A percentile compares a stretch with the other conserved stretches of the same genome.
phyloP scores from a whole-genome alignment of 257 asterid genomes.

The Solanum virginianum region DNA sequence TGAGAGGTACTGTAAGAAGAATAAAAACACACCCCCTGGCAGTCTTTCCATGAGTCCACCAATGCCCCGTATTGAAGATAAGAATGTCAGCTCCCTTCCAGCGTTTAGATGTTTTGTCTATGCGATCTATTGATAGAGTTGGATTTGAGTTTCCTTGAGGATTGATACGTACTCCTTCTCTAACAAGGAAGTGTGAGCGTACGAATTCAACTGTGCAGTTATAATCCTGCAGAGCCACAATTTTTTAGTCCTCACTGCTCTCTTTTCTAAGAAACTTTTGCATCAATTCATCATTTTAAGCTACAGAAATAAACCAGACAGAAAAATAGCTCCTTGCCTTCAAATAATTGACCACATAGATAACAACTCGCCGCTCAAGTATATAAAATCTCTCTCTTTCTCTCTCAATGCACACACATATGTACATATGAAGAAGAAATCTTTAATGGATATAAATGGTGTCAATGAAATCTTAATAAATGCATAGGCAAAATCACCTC shows the following conservation, averaged over 20 bases:
- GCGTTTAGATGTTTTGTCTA: conserved; percentile 70
- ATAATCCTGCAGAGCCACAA: conserved; percentile 52
- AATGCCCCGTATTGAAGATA: conserved; percentile 86
- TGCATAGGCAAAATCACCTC: conserved; percentile 33
- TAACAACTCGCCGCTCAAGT: neutral
- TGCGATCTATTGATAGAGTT: conserved; percentile 72
- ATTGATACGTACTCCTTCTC: conserved; percentile 76
- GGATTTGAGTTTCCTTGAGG: conserved; percentile 80
- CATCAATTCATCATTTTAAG: neutral
- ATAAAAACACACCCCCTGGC: conserved; percentile 57
- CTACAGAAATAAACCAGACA: neutral
- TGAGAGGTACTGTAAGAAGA: neutral
- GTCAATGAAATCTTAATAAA: neutral
- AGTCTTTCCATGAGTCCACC: conserved; percentile 99
- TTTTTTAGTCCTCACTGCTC: neutral
- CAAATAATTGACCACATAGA: neutral
- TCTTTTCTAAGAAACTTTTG: neutral
- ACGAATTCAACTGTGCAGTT: conserved; percentile 73
- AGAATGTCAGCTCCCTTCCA: conserved; percentile 95
- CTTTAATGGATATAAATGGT: neutral
- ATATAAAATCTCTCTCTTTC: neutral
- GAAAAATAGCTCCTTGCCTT: too few relatives aligned
- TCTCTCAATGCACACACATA: neutral
- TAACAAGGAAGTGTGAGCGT: conserved; percentile 89
- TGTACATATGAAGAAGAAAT: neutral